phyloP scores from a whole-genome alignment of 305 asterid species.

The Lippia alba region DNA sequence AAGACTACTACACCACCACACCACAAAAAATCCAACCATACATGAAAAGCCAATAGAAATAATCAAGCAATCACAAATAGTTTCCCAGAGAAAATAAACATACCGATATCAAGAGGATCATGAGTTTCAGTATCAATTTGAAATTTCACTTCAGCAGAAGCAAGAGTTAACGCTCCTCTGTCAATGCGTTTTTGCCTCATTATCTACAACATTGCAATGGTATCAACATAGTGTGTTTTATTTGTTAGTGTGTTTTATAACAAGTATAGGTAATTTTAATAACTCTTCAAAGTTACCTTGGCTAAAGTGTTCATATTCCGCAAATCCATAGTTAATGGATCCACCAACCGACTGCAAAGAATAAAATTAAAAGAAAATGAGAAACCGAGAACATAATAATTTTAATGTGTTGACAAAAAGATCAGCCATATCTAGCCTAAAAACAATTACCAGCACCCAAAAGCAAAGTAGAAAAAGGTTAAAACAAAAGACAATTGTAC shows the following conservation, averaged over 20 bases:
- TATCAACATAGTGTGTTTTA: constrained; percentile 12
- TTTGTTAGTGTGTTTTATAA: not conserved
- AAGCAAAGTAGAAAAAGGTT: not conserved
- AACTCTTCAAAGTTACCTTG: constrained; percentile 59
- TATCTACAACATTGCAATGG: constrained; percentile 57
- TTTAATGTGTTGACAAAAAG: constrained; percentile 14
- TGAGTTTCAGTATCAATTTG: constrained; percentile 99
- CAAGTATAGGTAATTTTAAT: constrained; percentile 1
- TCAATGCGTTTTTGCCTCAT: constrained; percentile 98
- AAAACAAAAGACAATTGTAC: constrained; percentile 9
- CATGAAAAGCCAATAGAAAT: constrained; percentile 2
- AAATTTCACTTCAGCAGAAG: constrained; percentile 99
- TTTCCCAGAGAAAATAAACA: constrained; percentile 30
- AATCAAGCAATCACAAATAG: constrained; percentile 1
- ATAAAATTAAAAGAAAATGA: constrained; percentile 13
- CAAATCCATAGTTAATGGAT: constrained; percentile 87
- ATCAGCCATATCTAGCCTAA: constrained; percentile 3
- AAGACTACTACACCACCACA: not conserved
- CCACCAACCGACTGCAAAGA: constrained; percentile 88
- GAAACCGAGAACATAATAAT: constrained; percentile 18
- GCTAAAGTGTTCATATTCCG: constrained; percentile 92
- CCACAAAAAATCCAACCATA: constrained; percentile 1
- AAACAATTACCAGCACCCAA: constrained; percentile 13
- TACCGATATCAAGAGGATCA: constrained; percentile 99
- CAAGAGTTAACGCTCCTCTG: constrained; percentile 98